Evolutionary conservation across 208 protist genomes (phyloP).

Genomic region (Strigomonas culicis): DNA sequence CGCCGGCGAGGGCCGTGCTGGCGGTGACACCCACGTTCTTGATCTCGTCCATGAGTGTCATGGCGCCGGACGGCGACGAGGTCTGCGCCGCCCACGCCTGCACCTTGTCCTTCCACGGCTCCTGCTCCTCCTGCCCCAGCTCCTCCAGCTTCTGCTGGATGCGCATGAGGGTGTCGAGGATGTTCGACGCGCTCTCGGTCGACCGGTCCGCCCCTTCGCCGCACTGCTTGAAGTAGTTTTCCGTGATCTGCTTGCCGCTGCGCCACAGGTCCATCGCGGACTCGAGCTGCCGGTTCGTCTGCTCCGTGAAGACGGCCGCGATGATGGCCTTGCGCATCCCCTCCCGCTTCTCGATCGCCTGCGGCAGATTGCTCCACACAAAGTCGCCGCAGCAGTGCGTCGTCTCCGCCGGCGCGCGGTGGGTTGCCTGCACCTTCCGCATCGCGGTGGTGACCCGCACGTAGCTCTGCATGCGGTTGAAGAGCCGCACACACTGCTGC

Average conservation of each 20-base stretch:
- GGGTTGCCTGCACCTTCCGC: slow-evolving; percentile 5
- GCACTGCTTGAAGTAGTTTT: slow-evolving; percentile 54
- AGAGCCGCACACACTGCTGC: slow-evolving; percentile 33
- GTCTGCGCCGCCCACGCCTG: slow-evolving; percentile 27
- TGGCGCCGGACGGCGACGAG: neutral
- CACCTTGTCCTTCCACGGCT: slow-evolving; percentile 30
- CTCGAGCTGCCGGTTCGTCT: slow-evolving; percentile 35
- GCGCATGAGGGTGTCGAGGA: slow-evolving; percentile 53
- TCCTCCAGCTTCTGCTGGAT: slow-evolving; percentile 47
- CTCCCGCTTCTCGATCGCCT: slow-evolving; percentile 48
- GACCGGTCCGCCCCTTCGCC: slow-evolving; percentile 16
- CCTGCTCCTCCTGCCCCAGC: slow-evolving; percentile 19
- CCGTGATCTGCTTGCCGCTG: slow-evolving; percentile 45
- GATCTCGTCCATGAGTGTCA: slow-evolving; percentile 36
- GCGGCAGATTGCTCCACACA: slow-evolving; percentile 30
- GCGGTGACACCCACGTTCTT: slow-evolving; percentile 56
- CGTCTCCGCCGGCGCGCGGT: neutral
- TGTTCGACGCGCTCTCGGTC: slow-evolving; percentile 21
- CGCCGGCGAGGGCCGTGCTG: slow-evolving; percentile 56
- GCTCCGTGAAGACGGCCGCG: slow-evolving; percentile 39
- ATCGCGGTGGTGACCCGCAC: slow-evolving; percentile 9
- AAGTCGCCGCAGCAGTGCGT: slow-evolving; percentile 27
- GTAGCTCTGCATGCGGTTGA: slow-evolving; percentile 57
- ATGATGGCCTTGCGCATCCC: slow-evolving; percentile 35
- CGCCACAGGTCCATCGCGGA: slow-evolving; percentile 51